Evolutionary conservation across 2,329 filamentous ascomycete genomes (phyloP).

Genomic region (Hawksworthiomyces lignivorus): DNA sequence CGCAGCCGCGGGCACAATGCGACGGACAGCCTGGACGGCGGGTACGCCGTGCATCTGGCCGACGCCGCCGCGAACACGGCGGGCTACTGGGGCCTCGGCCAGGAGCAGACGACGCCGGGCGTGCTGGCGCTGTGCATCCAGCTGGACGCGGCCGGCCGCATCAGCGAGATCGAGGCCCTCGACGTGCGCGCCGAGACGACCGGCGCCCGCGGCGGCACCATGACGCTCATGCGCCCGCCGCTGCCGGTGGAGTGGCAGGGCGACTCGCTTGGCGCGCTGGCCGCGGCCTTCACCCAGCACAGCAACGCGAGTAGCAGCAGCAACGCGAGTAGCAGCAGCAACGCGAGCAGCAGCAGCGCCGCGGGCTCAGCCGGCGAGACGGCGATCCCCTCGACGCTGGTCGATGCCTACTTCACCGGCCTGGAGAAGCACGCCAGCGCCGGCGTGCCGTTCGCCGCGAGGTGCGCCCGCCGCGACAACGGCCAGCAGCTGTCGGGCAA

Average conservation of each 20-base stretch:
- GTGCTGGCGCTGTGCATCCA: constrained; percentile 16
- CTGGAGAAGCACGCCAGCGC: constrained; percentile 16
- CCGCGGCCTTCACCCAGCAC: no score
- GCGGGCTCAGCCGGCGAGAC: background rate
- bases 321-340: constrained; percentile 7
- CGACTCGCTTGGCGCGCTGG: constrained; percentile 9
- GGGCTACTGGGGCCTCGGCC: constrained; percentile 16
- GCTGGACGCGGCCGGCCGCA: constrained; percentile 9
- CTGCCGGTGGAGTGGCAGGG: constrained; percentile 18
- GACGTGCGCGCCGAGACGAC: constrained; percentile 16
- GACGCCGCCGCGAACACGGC: constrained; percentile 12
- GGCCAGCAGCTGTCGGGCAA: constrained; percentile 10
- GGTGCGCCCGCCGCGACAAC: constrained; percentile 15
- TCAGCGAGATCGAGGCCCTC: constrained; percentile 17
- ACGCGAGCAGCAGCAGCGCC: constrained; percentile 5
- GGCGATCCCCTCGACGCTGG: constrained; percentile 6
- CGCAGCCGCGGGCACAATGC: background rate
- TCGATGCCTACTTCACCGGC: constrained; percentile 15
- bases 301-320: constrained; percentile 8
- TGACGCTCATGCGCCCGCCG: constrained; percentile 18
- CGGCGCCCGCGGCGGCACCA: constrained; percentile 14
- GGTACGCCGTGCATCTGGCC: constrained; percentile 12
- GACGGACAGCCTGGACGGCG: no score
- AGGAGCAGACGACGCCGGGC: constrained; percentile 16
- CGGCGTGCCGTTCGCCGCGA: constrained; percentile 13